Evolutionary conservation across 1,139 yeast genomes (phyloP), one percentile per base, ranked within the genome.

Genomic region (Chernovozyma sophiae-reginae): DNA sequence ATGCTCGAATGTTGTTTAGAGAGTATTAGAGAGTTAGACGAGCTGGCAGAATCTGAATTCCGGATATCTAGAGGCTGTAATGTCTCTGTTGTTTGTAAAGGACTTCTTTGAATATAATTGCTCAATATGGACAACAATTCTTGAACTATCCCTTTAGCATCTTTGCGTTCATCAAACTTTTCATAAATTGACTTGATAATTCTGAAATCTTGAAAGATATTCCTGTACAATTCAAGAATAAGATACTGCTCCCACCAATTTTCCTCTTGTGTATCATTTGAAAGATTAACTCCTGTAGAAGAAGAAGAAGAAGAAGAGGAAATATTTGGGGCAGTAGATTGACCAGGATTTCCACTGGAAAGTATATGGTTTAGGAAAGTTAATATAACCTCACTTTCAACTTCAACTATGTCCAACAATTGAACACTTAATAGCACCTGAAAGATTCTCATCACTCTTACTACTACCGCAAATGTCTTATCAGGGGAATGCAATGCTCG

Each of bases 361-460:
- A 86, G 55, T 30, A 77, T 71, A 49, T 86, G 95, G 22, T 85
- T 84, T 27, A 89, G 59, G 30, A 83, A 67, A 0, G 95, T 80
- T 17, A 90, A 58, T 1, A 90, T 77, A 6, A 87, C 87, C 52
- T 87, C 96, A 23, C 86, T 72, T 56, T 90, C 97, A 28, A 85
- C 74, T 36, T 77, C 81, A 25, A 90, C 60, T 13, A 78, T 72
- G 0, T 68, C 58, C 8, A 37, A 14, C 28, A 87, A 66, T 43
- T 82, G 89, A 10, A 79, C 69, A 15, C 76, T 64, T 12, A 89
- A 60, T 31, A 89, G 55, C 4, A 86, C 62, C 33, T 74, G 71
- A 11, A 86, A 68, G 12, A 89, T 72, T 39, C 97, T 69, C 39
- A 87, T 77, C 5, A 86, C 82, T 44, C 97, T 71, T 1, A 84